Base-by-base conservation (phyloP, 768 basidiomycete species). In the Boletus sp. region DNA sequence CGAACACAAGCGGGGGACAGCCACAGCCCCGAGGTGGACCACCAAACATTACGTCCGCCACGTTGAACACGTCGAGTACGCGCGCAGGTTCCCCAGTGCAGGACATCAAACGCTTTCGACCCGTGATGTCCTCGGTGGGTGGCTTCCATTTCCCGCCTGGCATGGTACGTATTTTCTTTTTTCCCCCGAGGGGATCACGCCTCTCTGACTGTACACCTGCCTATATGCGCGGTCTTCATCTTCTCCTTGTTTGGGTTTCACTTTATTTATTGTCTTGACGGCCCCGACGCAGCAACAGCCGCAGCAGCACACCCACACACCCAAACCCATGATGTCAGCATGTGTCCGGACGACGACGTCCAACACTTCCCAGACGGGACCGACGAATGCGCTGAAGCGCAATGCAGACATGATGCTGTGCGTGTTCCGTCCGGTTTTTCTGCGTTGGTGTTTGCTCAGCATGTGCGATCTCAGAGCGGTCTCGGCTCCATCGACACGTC, bases 81-180 rank as follows among this genome's bases (percentile, higher is more conserved):
- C 32, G 33, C 9, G 7, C 47, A 42, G 52, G 50, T 3, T 29
- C 48, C 6, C 4, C 47, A 24, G 46, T 15, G 4, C 57, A 47
- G 10, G 54, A 53, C 5, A 1, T 39, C 41, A 58, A 42, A 45
- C 58, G 12, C 1, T 9, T 11, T 7, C 47, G 46, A 4, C 46
- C 50, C 12, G 6, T 6, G 12, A 17, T 28, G 11, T 1, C 75
- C 24, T 75, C 80, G 2, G 70, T 76, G 56, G 82, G 82, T 29
- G 80, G 80, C 2, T 84, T 80, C 61, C 74, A 80, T 62, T 78
- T 79, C 54, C 78, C 80, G 0, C 68, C 77, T 48, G 79, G 77
- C 24, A 67, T 76, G 70, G 83, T 82, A 60, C 8, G 76, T 68
- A 24, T 51, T 14, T 17, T 4, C 46, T 20, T 24, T 12, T 2